Evolutionary conservation across 495 filamentous ascomycete genomes (phyloP).

Genomic region (Echria macrotheca): DNA sequence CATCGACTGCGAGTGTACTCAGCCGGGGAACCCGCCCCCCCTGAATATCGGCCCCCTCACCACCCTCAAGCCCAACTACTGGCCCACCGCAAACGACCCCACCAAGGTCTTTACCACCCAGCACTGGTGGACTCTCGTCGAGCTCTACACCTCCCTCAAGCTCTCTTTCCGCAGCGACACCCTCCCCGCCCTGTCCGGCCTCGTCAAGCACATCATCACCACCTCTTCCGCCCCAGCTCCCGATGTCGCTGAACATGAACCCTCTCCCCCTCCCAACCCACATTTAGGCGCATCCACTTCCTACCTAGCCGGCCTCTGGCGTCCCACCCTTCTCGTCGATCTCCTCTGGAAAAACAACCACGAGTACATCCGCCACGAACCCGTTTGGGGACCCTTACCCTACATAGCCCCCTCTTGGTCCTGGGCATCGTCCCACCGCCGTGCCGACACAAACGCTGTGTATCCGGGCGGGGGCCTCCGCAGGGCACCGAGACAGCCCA

Average conservation of each 20-base stretch:
- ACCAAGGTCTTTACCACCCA: background rate
- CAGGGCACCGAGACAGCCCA: background rate
- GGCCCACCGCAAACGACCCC: background rate
- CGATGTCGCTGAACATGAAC: too few species aligned
- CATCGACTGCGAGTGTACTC: background rate
- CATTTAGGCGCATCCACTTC: background rate
- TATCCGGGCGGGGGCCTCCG: background rate
- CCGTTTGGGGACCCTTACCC: background rate
- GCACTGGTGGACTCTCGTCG: constrained; percentile 14
- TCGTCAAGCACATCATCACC: constrained; percentile 7
- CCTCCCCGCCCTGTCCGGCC: constrained; percentile 13
- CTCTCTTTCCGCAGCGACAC: constrained; percentile 8
- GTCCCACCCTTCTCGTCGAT: constrained; percentile 5
- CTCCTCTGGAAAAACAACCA: constrained; percentile 10
- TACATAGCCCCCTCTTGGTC: constrained; percentile 16
- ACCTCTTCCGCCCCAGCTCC: too few species aligned
- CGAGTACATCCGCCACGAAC: background rate
- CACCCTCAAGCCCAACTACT: background rate
- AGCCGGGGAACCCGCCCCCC: background rate
- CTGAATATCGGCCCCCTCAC: background rate
- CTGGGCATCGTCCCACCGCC: constrained; percentile 8
- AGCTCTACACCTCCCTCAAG: constrained; percentile 12
- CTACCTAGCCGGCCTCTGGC: constrained; percentile 15
- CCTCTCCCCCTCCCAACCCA: background rate
- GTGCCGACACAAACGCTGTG: background rate